Percentiles rank a stretch among this genome's conserved stretches.
Evolutionary conservation across 495 filamentous ascomycete genomes (phyloP).

Genomic region (Podospora pseudocomata): DNA sequence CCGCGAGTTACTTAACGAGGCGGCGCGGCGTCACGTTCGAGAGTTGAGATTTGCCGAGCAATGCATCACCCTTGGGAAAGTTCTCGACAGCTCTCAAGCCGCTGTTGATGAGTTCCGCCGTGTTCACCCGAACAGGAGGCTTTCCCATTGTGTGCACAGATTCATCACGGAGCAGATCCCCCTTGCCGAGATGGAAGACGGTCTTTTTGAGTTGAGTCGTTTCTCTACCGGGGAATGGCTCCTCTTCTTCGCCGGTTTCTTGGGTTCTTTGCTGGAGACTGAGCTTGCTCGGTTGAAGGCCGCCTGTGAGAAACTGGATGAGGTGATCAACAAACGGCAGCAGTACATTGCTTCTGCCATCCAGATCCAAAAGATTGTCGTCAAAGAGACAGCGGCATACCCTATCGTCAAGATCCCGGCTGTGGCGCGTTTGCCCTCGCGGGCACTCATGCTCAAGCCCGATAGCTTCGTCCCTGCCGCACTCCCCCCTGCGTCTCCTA

Average conservation of each 20-base stretch:
- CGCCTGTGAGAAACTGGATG: neutral
- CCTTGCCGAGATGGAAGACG: neutral
- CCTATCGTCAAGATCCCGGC: neutral
- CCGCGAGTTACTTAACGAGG: neutral
- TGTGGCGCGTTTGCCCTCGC: neutral
- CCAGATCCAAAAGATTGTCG: neutral
- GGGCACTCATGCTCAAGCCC: neutral
- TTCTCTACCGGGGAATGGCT: neutral
- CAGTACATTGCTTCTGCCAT: neutral
- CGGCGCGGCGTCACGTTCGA: neutral
- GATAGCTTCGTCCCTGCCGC: neutral
- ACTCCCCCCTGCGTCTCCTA: neutral
- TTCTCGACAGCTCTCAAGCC: neutral
- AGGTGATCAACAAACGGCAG: neutral
- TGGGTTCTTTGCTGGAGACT: neutral
- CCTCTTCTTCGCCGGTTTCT: neutral
- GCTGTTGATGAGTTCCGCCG: neutral
- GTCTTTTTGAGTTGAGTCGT: neutral
- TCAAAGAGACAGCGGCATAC: neutral
- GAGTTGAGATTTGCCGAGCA: neutral
- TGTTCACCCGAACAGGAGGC: neutral
- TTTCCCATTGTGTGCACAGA: neutral
- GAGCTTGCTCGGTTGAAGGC: neutral
- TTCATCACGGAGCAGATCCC: neutral
- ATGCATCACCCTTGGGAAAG: neutral